Conservation (phyloP, 2,329 filamentous ascomycete genomes). For the Aspergillus aculeatus region DNA sequence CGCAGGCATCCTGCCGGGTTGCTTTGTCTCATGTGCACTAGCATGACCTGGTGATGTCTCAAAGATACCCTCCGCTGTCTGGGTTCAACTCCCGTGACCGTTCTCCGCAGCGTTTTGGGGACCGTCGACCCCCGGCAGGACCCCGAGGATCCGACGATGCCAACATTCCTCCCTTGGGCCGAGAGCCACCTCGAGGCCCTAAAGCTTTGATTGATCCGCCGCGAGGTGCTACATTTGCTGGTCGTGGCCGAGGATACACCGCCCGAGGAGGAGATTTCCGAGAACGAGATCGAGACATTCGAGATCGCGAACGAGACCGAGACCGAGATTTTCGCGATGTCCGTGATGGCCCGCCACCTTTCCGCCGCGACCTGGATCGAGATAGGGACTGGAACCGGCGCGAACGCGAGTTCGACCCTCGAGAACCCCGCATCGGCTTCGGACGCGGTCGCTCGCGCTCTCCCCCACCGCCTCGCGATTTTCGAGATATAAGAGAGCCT, state of each 20-base stretch:
- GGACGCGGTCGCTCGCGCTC: slow-evolving; percentile 48
- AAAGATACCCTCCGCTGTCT: slow-evolving; percentile 64
- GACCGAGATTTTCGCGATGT: slow-evolving; percentile 43
- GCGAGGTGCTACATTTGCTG: slow-evolving; percentile 49
- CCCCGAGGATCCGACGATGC: slow-evolving; percentile 57
- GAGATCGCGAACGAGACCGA: slow-evolving; percentile 47
- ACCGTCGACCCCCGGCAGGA: slow-evolving; percentile 61
- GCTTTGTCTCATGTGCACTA: slow-evolving; percentile 22
- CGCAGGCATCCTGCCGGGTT: slow-evolving; percentile 23
- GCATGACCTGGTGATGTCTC: slow-evolving; percentile 50
- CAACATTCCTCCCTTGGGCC: slow-evolving; percentile 56
- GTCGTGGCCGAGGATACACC: slow-evolving; percentile 46
- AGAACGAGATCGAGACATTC: slow-evolving; percentile 63
- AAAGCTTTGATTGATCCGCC: slow-evolving; percentile 72
- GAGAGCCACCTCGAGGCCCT: slow-evolving; percentile 77
- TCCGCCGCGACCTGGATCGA: slow-evolving; percentile 44
- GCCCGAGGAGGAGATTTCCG: slow-evolving; percentile 36
- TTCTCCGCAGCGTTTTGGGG: slow-evolving; percentile 68
- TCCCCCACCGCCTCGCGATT: slow-evolving; percentile 40
- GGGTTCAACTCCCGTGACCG: slow-evolving; percentile 64
- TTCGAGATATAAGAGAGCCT: slow-evolving; percentile 39
- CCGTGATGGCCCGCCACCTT: slow-evolving; percentile 40
- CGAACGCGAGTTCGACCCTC: slow-evolving; percentile 47
- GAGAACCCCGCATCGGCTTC: slow-evolving; percentile 45
- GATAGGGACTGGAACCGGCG: slow-evolving; percentile 49